phyloP scores from a whole-genome alignment of 108 stramenopile species.

The Stephanodiscus triporus region DNA sequence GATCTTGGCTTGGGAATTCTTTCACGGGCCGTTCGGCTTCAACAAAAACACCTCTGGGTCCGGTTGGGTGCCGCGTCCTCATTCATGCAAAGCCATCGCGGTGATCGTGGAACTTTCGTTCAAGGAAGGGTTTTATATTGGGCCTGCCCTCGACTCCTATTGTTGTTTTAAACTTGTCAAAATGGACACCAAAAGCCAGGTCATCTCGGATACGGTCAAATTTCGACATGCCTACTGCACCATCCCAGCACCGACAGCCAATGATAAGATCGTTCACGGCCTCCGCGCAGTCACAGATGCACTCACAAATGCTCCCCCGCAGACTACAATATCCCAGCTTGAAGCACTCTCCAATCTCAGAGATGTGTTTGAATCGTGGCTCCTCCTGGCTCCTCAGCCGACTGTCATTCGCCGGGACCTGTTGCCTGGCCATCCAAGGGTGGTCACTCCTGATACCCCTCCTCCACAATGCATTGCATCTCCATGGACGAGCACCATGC shows the following conservation, averaged over 20 bases:
- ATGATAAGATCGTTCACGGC: not conserved
- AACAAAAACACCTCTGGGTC: conserved; percentile 43
- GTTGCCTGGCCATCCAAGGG: no score
- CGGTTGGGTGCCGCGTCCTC: conserved; percentile 36
- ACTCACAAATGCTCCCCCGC: not conserved
- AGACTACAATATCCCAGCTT: not conserved
- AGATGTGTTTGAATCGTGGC: no score
- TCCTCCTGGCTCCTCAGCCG: no score
- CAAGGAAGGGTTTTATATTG: not conserved
- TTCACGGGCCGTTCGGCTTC: conserved; percentile 29
- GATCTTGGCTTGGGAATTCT: conserved; percentile 6
- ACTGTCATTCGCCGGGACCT: no score
- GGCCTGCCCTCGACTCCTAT: not conserved
- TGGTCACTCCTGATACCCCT: no score
- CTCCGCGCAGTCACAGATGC: not conserved
- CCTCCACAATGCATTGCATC: no score
- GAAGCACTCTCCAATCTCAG: not conserved
- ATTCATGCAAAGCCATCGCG: conserved; percentile 3
- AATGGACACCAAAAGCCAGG: not conserved
- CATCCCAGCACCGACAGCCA: not conserved
- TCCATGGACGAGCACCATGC: no score
- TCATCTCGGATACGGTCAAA: not conserved
- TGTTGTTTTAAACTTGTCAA: not conserved
- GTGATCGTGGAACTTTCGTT: not conserved
- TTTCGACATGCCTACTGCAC: conserved; percentile 4